phyloP scores from a whole-genome alignment of 192 early-diverging fungal species.

The Linnemannia exigua region DNA sequence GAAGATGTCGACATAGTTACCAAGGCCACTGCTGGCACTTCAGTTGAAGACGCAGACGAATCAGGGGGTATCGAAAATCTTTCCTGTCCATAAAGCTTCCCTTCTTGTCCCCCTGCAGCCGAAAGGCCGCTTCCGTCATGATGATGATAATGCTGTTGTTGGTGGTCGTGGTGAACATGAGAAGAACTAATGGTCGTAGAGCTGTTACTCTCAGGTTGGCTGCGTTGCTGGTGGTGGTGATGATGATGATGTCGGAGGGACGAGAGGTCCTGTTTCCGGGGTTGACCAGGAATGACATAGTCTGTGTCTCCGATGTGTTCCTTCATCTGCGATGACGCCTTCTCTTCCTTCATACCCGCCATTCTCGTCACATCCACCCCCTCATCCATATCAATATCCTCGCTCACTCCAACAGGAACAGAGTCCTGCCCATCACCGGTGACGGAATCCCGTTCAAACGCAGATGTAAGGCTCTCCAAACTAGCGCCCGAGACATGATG shows the following conservation, averaged over 20 bases:
- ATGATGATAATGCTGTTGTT: not conserved
- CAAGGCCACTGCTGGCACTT: not conserved
- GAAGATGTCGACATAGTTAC: not conserved
- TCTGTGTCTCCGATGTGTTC: slow-evolving; percentile 26
- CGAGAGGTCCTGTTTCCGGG: slow-evolving; percentile 17
- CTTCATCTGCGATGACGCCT: not conserved
- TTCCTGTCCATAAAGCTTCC: not conserved
- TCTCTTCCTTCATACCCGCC: not conserved
- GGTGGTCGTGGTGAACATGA: not conserved
- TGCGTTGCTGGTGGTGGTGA: slow-evolving; percentile 2
- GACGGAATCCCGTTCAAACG: not conserved
- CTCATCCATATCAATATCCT: not conserved
- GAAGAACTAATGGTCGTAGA: not conserved
- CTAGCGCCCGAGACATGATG: not conserved
- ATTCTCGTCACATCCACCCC: not conserved
- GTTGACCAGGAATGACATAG: slow-evolving; percentile 36
- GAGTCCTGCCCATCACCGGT: not conserved
- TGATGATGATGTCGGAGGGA: not conserved
- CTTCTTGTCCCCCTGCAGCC: not conserved
- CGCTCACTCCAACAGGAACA: no score
- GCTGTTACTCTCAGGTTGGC: not conserved
- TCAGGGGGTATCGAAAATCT: not conserved
- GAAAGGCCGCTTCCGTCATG: not conserved
- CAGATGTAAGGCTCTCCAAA: not conserved
- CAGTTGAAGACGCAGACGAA: not conserved